Percentiles rank a stretch among this genome's conserved stretches.
These are phyloP conservation scores for Austroboletus novae-zelandiae DNA, from an alignment of 1,284 basidiomycete genomes.

Conservation along the genomic window DNA sequence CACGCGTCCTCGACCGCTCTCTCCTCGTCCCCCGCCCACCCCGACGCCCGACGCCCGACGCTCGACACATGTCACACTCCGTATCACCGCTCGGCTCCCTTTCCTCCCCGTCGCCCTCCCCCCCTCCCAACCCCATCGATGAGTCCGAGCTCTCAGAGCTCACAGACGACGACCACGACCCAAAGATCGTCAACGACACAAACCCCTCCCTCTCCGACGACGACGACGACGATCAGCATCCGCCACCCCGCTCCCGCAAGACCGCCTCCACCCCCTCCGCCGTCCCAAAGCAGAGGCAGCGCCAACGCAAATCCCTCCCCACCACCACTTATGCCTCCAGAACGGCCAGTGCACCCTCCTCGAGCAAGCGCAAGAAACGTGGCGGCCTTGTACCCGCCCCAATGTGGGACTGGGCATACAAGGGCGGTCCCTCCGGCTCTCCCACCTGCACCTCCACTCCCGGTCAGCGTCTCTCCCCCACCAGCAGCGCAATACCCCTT, in stretches of 20 bases:
- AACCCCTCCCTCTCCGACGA: constrained; percentile 21
- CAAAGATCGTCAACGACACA: constrained; percentile 17
- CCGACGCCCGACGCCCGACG: background rate
- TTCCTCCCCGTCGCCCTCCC: constrained; percentile 48
- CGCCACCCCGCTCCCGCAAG: constrained; percentile 20
- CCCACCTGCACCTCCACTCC: constrained; percentile 12
- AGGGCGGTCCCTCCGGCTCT: constrained; percentile 26
- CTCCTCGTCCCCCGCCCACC: constrained; percentile 6
- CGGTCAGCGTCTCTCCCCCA: constrained; percentile 4
- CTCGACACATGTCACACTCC: constrained; percentile 20
- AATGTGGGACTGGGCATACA: constrained; percentile 76
- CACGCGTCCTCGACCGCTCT: constrained; percentile 13
- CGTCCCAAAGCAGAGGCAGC: constrained; percentile 11
- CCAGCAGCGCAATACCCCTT: background rate
- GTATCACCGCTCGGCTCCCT: constrained; percentile 54
- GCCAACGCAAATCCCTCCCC: constrained; percentile 3
- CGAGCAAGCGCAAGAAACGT: constrained; percentile 51
- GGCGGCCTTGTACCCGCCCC: constrained; percentile 66
- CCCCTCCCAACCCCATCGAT: constrained; percentile 38
- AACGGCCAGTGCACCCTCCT: constrained; percentile 18
- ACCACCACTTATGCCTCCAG: constrained; percentile 10
- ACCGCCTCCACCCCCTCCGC: constrained; percentile 7
- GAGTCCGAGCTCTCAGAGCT: constrained; percentile 78
- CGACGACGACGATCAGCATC: constrained; percentile 18
- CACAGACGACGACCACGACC: constrained; percentile 73